These are phyloP conservation scores for Spathaspora gorwiae DNA, from an alignment of 805 yeast species.

Conservation along the genomic window DNA sequence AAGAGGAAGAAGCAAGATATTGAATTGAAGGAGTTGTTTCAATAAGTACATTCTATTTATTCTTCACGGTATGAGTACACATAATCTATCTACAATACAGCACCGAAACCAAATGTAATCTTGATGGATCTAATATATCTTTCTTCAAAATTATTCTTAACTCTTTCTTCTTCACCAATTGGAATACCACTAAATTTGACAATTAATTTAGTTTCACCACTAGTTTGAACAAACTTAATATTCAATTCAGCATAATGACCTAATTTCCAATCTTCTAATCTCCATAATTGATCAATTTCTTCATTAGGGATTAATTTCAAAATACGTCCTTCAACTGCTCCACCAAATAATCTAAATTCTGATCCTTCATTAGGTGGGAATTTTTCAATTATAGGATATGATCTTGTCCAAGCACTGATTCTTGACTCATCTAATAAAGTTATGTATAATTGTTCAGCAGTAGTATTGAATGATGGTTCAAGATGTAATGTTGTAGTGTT, in stretches of 20 bases:
- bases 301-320: conserved; percentile 54
- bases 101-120: conserved; percentile 91
- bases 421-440: conserved; percentile 74
- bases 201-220: conserved; percentile 77
- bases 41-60: not conserved
- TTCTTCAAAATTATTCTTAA: conserved; percentile 77
- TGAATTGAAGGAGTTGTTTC: not conserved
- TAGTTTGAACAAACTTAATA: conserved; percentile 68
- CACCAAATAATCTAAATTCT: conserved; percentile 74
- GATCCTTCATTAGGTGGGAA: conserved; percentile 53
- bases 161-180: conserved; percentile 89
- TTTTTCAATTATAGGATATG: conserved; percentile 53
- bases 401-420: conserved; percentile 88
- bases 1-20: conserved; percentile 31
- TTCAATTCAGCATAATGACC: conserved; percentile 72
- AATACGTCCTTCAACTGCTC: conserved; percentile 74
- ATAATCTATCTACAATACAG: conserved; percentile 51
- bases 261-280: conserved; percentile 82
- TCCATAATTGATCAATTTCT: conserved; percentile 73
- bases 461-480: conserved; percentile 77
- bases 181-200: conserved; percentile 87
- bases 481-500: conserved; percentile 78
- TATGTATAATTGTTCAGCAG: conserved; percentile 78
- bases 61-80: no score
- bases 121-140: conserved; percentile 88